A percentile compares a stretch with the other conserved stretches of the same genome.
These are phyloP conservation scores for Beauveria bassiana DNA, from an alignment of 2,329 filamentous ascomycete genomes.

Conservation along the genomic window DNA sequence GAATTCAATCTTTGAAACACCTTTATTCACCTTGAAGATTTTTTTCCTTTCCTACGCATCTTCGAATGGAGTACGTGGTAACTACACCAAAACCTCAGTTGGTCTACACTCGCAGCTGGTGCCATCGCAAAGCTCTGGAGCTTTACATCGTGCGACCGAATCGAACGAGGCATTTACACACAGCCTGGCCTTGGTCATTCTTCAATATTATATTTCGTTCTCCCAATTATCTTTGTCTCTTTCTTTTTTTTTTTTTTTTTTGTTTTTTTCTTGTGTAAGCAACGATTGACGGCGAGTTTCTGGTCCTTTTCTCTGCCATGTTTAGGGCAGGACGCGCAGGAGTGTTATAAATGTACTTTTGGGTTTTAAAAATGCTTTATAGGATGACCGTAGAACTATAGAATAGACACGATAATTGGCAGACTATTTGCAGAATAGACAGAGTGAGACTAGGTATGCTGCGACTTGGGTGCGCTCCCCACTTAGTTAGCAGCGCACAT, in stretches of 20 bases:
- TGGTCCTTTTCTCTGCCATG: not conserved
- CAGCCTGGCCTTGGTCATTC: not conserved
- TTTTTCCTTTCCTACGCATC: not conserved
- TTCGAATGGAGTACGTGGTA: not conserved
- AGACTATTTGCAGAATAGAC: not conserved
- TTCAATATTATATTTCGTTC: not conserved
- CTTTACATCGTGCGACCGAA: not conserved
- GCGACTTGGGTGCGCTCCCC: not conserved
- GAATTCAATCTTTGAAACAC: too few relatives aligned
- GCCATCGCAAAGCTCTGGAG: not conserved
- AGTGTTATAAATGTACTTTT: not conserved
- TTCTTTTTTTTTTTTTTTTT: constrained; percentile 7
- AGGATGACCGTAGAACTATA: not conserved
- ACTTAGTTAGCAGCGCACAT: not conserved
- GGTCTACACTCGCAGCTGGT: too few relatives aligned
- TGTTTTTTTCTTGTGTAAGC: not conserved
- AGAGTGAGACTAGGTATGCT: too few relatives aligned
- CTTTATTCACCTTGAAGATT: not conserved
- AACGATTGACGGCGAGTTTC: not conserved
- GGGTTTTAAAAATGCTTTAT: not conserved
- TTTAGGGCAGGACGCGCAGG: not conserved
- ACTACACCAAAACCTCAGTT: too few relatives aligned
- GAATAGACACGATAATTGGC: not conserved
- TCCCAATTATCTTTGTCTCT: not conserved
- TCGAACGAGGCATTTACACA: not conserved